phyloP scores from a whole-genome alignment of 768 basidiomycete genomes.

The Mycena venus region DNA sequence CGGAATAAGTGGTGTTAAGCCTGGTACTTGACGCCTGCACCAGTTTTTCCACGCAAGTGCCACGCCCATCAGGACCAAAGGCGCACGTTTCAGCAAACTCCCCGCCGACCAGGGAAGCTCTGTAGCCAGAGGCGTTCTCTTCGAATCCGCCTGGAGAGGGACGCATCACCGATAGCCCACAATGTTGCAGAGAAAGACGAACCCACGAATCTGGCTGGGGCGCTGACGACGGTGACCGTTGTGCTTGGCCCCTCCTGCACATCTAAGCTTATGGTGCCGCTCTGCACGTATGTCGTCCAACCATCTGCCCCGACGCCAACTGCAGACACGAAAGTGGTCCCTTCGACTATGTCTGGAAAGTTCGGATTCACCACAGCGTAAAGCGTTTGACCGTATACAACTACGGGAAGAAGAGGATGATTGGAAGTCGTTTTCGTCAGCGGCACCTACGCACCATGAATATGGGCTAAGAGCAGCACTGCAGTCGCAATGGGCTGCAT shows the following conservation, averaged over 20 bases:
- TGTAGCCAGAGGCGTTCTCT: neutral
- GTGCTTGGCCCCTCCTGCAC: neutral
- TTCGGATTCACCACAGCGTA: neutral
- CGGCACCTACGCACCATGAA: neutral
- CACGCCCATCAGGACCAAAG: slow-evolving; percentile 1
- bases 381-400: neutral
- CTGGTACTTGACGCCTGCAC: neutral
- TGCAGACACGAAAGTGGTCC: neutral
- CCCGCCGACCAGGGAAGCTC: neutral
- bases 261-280: neutral
- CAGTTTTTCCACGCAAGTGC: neutral
- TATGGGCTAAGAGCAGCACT: neutral
- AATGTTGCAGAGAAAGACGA: neutral
- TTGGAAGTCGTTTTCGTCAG: neutral
- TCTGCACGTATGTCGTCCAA: neutral
- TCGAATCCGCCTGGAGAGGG: neutral
- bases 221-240: neutral
- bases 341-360: neutral
- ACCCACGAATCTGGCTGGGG: neutral
- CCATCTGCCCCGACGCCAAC: neutral
- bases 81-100: neutral
- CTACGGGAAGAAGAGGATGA: neutral
- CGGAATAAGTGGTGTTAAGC: neutral
- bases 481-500: neutral
- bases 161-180: neutral